Base-by-base conservation (phyloP, 1,284 basidiomycete species). In the Lignosus rhinocerotis region DNA sequence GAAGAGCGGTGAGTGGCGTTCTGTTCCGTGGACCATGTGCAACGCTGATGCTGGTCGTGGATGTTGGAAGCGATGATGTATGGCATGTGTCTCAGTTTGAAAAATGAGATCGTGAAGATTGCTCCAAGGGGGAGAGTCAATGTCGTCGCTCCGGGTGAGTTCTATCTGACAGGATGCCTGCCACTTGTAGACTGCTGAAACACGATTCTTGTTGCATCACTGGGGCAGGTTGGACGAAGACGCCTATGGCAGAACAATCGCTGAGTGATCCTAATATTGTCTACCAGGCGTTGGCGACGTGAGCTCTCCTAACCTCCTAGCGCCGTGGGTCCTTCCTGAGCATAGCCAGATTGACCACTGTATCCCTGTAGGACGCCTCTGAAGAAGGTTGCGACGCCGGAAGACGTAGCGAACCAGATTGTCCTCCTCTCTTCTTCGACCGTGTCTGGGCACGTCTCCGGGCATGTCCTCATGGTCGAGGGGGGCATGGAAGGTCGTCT, bases 21-120 rank as follows among this genome's bases (percentile, higher is more conserved):
- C 21, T 38, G 25, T 49, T 14, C 17, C 38, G 16, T 12, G 33
- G 4, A 17, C 36, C 19, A 30, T 49, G 2, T 36, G 36, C 34
- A 45, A 70, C 47, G 65, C 53, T 65, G 38, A 51, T 57, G 16
- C 38, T 66, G n/a, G 42, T 25, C 61, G 10, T 57, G 34, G 3
- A 11, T 30, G 19, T 19, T 17, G 31, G 11, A 41, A 83, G 89
- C 84, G 1, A 79, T 92, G 75, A 90, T 90, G 86, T 86, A 89
- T 60, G 90, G 89, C 0, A 70, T 92, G 41, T 82, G 83, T 1
- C 74, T 86, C 60, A 79, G 84, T 2, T 76, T 92, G 61, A 91
- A 92, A 73, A 92, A 91, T 68, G 90, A 92, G 71, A 91, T 92
- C 56, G 88, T 92, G 32, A 83, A 84, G 70, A 84, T 90, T 61